Evolutionary conservation across 106 monocot genomes (phyloP), one percentile per base, ranked within the genome.

Genomic region (Alisma plantagoaquatica): DNA sequence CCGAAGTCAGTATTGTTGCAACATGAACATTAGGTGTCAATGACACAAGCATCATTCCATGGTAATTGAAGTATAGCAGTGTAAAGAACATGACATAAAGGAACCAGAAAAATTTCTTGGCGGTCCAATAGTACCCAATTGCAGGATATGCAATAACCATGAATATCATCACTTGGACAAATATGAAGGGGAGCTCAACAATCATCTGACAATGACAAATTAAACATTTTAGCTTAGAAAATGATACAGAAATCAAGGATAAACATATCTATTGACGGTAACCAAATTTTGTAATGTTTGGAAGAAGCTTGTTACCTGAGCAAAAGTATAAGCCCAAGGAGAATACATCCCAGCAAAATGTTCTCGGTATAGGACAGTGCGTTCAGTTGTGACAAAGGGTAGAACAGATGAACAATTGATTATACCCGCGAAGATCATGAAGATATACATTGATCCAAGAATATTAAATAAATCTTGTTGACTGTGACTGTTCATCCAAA

Each of bases 331-430:
- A 15, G 85, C 68, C 85, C 79, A 73, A 22, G 79, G 35, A 30
- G 86, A 76, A 63, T 85, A 85, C 85, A 85, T 85, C 45, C 80
- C 85, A 47, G 78, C 84, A 75, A 75, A 84, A 31, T 31, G 78
- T 63, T 84, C 84, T 4, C 75, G 66, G 27, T 76, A 85, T 5
- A 85, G 19, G 20, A 85, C 85, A 45, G 22, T 67, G 10, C 85
- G 72, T 24, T 85, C 80, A 17, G 46, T 70, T 47, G 66, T 24
- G n/a, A 76, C 53, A 35, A 73, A 62, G 31, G 85, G 68, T 43
- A 76, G 12, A 20, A 70, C 55, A 41, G 79, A 65, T 23, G 64
- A 51, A 14, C 51, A 48, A 4, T 64, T 76, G 64, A 70, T 70
- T 52, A 76, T 54, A 10, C 85, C 80, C 3, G 61, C 21, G 27